Evolutionary conservation across 306 rosid genomes (phyloP).

Genomic region (Acmispon strigosus): DNA sequence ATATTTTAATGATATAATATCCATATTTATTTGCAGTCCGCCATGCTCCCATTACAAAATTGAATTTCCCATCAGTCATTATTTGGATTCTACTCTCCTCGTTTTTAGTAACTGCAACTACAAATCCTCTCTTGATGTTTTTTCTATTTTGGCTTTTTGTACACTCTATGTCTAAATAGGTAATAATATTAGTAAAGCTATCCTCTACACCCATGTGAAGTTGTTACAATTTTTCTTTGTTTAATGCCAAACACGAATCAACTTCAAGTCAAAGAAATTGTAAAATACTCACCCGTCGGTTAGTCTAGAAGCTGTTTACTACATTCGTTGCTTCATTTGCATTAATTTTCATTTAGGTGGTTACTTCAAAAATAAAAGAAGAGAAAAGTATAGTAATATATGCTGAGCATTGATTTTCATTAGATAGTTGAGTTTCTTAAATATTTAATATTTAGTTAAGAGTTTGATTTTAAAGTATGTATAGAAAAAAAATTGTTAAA

Average conservation of each 20-base stretch:
- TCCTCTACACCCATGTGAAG: conserved; percentile 9
- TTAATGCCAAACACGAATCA: not conserved
- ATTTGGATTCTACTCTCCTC: not conserved
- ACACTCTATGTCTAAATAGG: not conserved
- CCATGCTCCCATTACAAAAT: not conserved
- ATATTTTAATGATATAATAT: not conserved
- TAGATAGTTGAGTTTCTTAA: too few species aligned
- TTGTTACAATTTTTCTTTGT: conserved; percentile 6
- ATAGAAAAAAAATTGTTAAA: too few species aligned
- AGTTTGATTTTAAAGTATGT: too few species aligned
- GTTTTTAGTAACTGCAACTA: not conserved
- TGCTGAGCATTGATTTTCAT: too few species aligned
- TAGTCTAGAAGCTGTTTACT: not conserved
- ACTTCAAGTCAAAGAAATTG: not conserved
- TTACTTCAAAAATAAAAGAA: not conserved
- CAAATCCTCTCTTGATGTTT: not conserved
- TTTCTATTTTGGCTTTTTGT: not conserved
- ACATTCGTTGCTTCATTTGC: not conserved
- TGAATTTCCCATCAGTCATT: not conserved
- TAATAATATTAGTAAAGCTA: not conserved
- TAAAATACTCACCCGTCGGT: not conserved
- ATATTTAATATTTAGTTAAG: too few species aligned
- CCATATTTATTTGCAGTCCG: not conserved
- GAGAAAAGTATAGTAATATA: not conserved
- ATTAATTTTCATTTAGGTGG: conserved; percentile 6